Base-by-base conservation (phyloP, 2,329 filamentous ascomycete genomes). In the Aspergillus sp. region DNA sequence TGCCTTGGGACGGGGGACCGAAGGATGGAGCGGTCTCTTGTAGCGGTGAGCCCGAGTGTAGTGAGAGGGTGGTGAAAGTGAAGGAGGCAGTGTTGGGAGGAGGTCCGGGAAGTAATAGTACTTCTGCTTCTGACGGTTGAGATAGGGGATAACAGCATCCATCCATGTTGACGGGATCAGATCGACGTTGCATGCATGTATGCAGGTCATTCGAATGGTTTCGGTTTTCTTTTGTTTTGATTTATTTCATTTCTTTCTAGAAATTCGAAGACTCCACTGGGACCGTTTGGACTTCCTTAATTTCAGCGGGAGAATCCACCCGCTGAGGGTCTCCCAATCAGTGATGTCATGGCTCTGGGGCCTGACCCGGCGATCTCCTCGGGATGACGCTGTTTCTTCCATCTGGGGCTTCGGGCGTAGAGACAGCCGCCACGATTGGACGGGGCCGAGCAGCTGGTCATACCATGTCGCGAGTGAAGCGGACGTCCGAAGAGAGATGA, bases 261-360 rank as follows among this genome's bases (percentile, higher is more conserved):
- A 55, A 55, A 47, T 35, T 48, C 53, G 33, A 30, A 16, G 33
- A 50, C 53, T 42, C 53, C 53, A 53, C 53, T 48, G 11, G 35
- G 8, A 17, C 35, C 35, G 13, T 38, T 20, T 17, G 30, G 36
- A 22, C 17, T 50, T 47, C 47, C 48, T 55, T 55, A 55, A 55
- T 55, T 44, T 53, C 48, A 46, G 33, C 10, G 26, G 26, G 26
- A 9, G 26, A 30, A 30, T 30, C 26, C 26, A 30, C 26, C 26
- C 1, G 10, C 36, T 38, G 36, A 43, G 44, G 36, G 44, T 32
- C 36, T 47, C 26, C 43, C n/a, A 51, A 42, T 47, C 43, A 38
- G 49, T 55, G 53, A 55, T 50, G 51, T 55, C 53, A 55, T 55
- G 36, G 24, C 24, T 38, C 19, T 16, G 14, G 49, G 40, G 19